These are phyloP conservation scores for Aspergillus felis DNA, from an alignment of 2,329 filamentous ascomycete genomes.

Conservation along the genomic window DNA sequence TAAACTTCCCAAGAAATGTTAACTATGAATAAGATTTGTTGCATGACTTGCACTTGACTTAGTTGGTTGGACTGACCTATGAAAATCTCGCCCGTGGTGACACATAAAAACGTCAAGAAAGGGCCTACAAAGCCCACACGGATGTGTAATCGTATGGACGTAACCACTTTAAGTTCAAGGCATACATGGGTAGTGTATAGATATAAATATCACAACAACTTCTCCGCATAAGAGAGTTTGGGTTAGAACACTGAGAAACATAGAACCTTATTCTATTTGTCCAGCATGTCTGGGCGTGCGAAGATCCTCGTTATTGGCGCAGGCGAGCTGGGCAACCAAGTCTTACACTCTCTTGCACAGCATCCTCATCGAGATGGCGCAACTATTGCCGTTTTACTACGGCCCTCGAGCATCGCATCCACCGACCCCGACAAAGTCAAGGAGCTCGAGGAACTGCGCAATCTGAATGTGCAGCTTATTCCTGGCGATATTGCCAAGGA, in stretches of 20 bases:
- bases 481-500: slow-evolving; percentile 42
- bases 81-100: too few relatives aligned
- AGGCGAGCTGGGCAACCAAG: slow-evolving; percentile 60
- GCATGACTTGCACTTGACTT: too few relatives aligned
- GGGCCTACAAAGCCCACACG: too few relatives aligned
- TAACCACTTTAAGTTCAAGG: not conserved
- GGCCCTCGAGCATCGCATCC: slow-evolving; percentile 44
- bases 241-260: not conserved
- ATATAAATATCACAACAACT: not conserved
- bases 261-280: too few relatives aligned
- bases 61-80: not conserved
- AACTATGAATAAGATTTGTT: too few relatives aligned
- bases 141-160: not conserved
- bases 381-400: slow-evolving; percentile 53
- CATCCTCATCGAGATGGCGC: slow-evolving; percentile 41
- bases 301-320: slow-evolving; percentile 59
- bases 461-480: slow-evolving; percentile 36
- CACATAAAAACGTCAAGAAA: too few relatives aligned
- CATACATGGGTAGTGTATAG: not conserved
- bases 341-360: slow-evolving; percentile 49
- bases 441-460: slow-evolving; percentile 1
- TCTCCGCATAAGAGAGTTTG: not conserved
- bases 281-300: not conserved
- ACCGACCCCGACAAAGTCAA: slow-evolving; percentile 1
- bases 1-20: not conserved